Evolutionary conservation across 1,139 yeast genomes (phyloP), one percentile per base, ranked within the genome.

Genomic region (Pichia sp.): DNA sequence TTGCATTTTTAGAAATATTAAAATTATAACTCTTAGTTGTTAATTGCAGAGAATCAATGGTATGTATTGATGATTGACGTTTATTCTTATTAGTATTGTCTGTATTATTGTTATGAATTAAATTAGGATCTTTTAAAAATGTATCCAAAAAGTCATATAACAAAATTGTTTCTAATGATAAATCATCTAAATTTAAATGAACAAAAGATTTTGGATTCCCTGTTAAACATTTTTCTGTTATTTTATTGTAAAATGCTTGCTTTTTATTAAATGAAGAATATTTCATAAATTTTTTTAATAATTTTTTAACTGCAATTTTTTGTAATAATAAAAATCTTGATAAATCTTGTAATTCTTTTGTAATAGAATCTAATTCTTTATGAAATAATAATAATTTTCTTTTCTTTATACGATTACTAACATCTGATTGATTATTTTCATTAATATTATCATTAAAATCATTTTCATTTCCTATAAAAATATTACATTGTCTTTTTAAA

Each of bases 241-340:
- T 62, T 49, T 69, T 67, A 45, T 70, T 62, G 5, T 78, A 66
- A 35, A 76, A 68, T 34, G 70, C 70, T 32, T 65, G 58, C 36
- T 75, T 72, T 41, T 65, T 57, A 2, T 63, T 66, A 43, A 65
- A 69, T 9, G 66, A 64, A 54, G 73, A 79, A 69, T 88, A 81
- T 62, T 86, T 87, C 42, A 76, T 61, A 62, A 86, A 83, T 65
- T 89, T 88, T 67, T 89, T 89, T 58, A 88, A 73, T 49, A 89
- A 75, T 66, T 90, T 90, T 55, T 86, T 74, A 44, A 86, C 72
- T 5, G 95, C 97, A 4, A 89, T 81, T 58, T 83, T 82, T 62
- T 90, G 97, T 28, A 89, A 76, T 34, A 86, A 73, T 25, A 87
- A 76, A 62, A 83, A 90, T 53, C 94, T 74, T 26, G 90, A 76